Percentiles rank a stretch among this genome's conserved stretches.
These are phyloP conservation scores for Candida oleophila DNA, from an alignment of 805 yeast species.

Conservation along the genomic window DNA sequence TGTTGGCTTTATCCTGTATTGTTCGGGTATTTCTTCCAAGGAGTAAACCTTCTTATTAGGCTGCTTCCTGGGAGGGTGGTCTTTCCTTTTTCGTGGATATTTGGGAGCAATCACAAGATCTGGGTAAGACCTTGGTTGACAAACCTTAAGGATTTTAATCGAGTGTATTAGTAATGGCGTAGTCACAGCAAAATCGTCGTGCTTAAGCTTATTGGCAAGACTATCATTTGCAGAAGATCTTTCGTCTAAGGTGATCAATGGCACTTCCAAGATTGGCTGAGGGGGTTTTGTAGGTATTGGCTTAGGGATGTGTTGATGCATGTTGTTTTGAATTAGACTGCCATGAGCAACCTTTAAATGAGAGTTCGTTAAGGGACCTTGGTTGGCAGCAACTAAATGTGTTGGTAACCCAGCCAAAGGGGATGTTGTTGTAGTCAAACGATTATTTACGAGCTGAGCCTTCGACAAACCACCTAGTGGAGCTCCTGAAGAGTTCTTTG, in stretches of 20 bases:
- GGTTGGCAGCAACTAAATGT: constrained; percentile 17
- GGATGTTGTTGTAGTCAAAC: constrained; percentile 18
- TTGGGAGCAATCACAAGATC: constrained; percentile 25
- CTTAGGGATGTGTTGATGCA: constrained; percentile 8
- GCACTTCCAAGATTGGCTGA: constrained; percentile 34
- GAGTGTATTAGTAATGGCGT: neutral
- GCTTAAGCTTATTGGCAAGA: neutral
- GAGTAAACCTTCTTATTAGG: constrained; percentile 64
- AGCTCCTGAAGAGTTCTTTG: neutral
- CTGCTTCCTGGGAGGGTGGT: constrained; percentile 40
- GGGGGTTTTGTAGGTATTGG: constrained; percentile 29
- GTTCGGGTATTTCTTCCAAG: constrained; percentile 84
- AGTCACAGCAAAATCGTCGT: constrained; percentile 1
- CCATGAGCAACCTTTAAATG: constrained; percentile 20
- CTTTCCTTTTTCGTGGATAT: constrained; percentile 28
- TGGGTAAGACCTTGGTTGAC: neutral
- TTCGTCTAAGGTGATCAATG: neutral
- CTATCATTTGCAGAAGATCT: neutral
- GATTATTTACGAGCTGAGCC: constrained; percentile 18
- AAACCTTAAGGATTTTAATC: neutral
- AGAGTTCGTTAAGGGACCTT: constrained; percentile 10
- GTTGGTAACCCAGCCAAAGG: constrained; percentile 19
- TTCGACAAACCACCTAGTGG: constrained; percentile 16
- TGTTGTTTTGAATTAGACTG: constrained; percentile 3
- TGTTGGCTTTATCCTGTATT: constrained; percentile 81